phyloP scores from a whole-genome alignment of 768 basidiomycete species.

The Leccinum incarnatum region DNA sequence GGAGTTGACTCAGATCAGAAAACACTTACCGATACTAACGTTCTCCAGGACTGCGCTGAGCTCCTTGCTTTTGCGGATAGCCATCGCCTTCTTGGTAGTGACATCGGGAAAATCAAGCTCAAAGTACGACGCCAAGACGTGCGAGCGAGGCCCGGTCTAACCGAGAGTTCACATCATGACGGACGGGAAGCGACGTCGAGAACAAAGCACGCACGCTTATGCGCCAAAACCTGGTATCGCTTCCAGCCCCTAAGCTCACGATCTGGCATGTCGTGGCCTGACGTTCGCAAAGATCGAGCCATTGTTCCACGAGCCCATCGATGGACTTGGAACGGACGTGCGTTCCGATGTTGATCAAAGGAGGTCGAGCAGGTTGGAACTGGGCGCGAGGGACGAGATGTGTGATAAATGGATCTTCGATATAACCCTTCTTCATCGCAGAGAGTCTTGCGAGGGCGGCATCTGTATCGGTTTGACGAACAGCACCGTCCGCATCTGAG shows the following conservation, averaged over 20 bases:
- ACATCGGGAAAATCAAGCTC: constrained; percentile 92
- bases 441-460: constrained; percentile 82
- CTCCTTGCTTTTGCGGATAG: constrained; percentile 65
- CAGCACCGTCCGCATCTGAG: constrained; percentile 53
- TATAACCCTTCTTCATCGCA: constrained; percentile 78
- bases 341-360: constrained; percentile 94
- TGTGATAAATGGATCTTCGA: constrained; percentile 71
- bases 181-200: constrained; percentile 8
- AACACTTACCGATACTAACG: constrained; percentile 14
- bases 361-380: constrained; percentile 60
- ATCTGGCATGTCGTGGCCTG: constrained; percentile 68
- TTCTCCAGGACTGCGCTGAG: constrained; percentile 10
- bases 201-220: constrained; percentile 57
- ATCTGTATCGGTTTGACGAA: constrained; percentile 79
- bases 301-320: constrained; percentile 69
- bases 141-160: constrained; percentile 57
- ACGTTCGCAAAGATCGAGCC: constrained; percentile 47
- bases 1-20: neutral
- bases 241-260: constrained; percentile 93
- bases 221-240: constrained; percentile 95
- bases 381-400: constrained; percentile 67
- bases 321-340: constrained; percentile 80
- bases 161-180: constrained; percentile 7
- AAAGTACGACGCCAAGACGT: constrained; percentile 59
- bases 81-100: constrained; percentile 79